These are phyloP conservation scores for Linnemannia hyalina DNA, from an alignment of 192 early-diverging fungal genomes.

Conservation along the genomic window DNA sequence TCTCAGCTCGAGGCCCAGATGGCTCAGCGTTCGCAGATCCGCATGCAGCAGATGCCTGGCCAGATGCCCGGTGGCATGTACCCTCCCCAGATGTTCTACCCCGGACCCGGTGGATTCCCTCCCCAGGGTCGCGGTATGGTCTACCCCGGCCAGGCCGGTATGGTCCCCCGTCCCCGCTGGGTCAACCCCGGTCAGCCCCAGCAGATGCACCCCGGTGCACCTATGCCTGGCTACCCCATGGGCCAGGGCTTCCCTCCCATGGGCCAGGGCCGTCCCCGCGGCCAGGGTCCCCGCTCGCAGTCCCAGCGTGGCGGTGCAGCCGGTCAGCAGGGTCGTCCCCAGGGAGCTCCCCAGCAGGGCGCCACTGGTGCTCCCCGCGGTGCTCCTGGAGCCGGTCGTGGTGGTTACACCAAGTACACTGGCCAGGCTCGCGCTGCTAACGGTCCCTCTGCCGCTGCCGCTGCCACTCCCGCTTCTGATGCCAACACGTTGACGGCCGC, in stretches of 20 bases:
- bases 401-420: slow-evolving; percentile 54
- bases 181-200: slow-evolving; percentile 64
- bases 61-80: slow-evolving; percentile 65
- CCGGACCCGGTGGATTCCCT: slow-evolving; percentile 53
- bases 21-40: slow-evolving; percentile 88
- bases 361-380: slow-evolving; percentile 56
- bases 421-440: slow-evolving; percentile 54
- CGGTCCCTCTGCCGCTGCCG: slow-evolving; percentile 51
- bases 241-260: slow-evolving; percentile 63
- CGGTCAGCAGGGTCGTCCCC: slow-evolving; percentile 57
- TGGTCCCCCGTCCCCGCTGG: slow-evolving; percentile 61
- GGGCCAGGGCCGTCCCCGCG: slow-evolving; percentile 68
- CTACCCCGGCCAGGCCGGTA: slow-evolving; percentile 56
- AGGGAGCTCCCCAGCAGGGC: slow-evolving; percentile 45
- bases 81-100: slow-evolving; percentile 61
- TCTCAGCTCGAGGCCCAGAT: slow-evolving; percentile 97
- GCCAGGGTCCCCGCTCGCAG: slow-evolving; percentile 63
- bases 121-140: slow-evolving; percentile 59
- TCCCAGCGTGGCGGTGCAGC: slow-evolving; percentile 64
- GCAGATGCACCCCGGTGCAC: slow-evolving; percentile 61
- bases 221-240: slow-evolving; percentile 57
- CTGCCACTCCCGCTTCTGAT: slow-evolving; percentile 48
- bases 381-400: slow-evolving; percentile 48
- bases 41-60: slow-evolving; percentile 78
- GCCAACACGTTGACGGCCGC: slow-evolving; percentile 75